A percentile compares a stretch with the other conserved stretches of the same genome.
Evolutionary conservation across 2,329 filamentous ascomycete genomes (phyloP).

Genomic region (Colletotrichum noveboracense): DNA sequence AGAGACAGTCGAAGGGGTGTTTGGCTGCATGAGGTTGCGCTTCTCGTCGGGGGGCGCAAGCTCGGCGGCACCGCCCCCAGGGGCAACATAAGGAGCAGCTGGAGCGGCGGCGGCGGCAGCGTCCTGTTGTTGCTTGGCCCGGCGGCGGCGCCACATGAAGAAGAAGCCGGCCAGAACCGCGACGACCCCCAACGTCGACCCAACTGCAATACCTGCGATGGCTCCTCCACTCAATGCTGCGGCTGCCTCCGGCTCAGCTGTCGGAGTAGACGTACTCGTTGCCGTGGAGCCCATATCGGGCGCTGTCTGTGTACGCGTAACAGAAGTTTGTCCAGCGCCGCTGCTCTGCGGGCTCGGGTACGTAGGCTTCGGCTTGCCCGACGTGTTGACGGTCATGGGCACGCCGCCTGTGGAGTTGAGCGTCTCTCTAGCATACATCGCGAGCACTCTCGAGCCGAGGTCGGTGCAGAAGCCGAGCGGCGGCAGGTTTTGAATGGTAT

Average conservation of each 20-base stretch:
- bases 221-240: not conserved
- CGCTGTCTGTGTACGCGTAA: not conserved
- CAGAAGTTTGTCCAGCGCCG: not conserved
- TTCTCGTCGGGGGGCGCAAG: not conserved
- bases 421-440: not conserved
- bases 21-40: not conserved
- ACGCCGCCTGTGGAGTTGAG: not conserved
- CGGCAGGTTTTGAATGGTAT: not conserved
- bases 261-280: not conserved
- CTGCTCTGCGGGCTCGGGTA: not conserved
- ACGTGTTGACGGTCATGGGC: not conserved
- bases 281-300: not conserved
- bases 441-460: not conserved
- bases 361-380: not conserved
- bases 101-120: not conserved
- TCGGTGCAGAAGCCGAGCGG: not conserved
- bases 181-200: not conserved
- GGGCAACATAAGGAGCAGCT: not conserved
- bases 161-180: not conserved
- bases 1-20: not conserved
- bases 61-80: not conserved
- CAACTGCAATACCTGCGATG: conserved; percentile 7
- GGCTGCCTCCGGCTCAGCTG: not conserved
- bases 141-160: not conserved
- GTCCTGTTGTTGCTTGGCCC: not conserved